phyloP scores from a whole-genome alignment of 2,329 filamentous ascomycete genomes.

The Penicillium freii region DNA sequence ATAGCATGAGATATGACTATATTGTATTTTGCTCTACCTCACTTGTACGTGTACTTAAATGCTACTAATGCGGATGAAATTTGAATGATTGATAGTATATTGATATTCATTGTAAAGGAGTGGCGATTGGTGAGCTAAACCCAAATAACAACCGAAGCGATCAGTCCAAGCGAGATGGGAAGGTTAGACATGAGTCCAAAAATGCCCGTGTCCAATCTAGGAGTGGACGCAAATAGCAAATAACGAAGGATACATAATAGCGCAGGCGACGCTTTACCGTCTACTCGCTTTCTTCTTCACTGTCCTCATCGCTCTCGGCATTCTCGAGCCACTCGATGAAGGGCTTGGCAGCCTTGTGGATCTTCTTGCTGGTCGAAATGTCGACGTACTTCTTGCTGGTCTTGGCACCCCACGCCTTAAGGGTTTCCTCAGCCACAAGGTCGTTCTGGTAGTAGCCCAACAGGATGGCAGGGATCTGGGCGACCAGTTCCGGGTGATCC shows the following conservation, averaged over 20 bases:
- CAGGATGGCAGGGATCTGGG: conserved; percentile 79
- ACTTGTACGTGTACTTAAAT: background rate
- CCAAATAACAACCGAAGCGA: conserved; percentile 6
- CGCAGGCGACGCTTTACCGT: conserved; percentile 2
- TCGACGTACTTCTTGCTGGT: conserved; percentile 99
- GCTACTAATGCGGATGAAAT: background rate
- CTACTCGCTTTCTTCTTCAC: conserved; percentile 60
- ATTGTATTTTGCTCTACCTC: background rate
- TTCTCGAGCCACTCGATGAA: conserved; percentile 93
- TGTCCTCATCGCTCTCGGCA: conserved; percentile 71
- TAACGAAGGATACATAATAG: conserved; percentile 1
- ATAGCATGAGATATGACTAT: background rate
- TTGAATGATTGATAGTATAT: background rate
- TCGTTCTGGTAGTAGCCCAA: conserved; percentile 89
- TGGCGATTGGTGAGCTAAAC: conserved; percentile 23
- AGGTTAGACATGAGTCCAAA: background rate
- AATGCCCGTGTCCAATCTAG: background rate
- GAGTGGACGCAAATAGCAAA: background rate
- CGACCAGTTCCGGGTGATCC: conserved; percentile 74
- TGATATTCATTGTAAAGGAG: conserved; percentile 16
- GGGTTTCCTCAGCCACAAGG: conserved; percentile 79
- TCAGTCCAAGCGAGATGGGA: background rate
- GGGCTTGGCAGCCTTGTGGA: conserved; percentile 88
- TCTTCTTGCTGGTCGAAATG: conserved; percentile 83
- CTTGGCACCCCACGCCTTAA: conserved; percentile 88